Percentiles rank a stretch among this genome's conserved stretches.
phyloP scores from a whole-genome alignment of 2,329 filamentous ascomycete species.

The Aspergillus tamarii region DNA sequence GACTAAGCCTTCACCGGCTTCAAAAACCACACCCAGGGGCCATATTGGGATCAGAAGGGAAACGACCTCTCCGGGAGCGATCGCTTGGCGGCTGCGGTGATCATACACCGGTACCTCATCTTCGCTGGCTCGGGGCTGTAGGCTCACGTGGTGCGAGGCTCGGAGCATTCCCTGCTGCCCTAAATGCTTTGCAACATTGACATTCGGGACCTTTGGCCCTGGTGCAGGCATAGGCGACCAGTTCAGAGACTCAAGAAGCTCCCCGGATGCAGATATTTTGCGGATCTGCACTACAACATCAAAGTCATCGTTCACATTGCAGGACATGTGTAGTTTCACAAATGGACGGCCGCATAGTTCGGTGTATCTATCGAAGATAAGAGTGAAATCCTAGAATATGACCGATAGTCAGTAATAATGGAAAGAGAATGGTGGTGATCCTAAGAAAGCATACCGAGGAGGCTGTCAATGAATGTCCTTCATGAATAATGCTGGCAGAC shows the following conservation, averaged over 20 bases:
- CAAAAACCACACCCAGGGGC: slow-evolving; percentile 29
- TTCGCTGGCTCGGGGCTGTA: background rate
- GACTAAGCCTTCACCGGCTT: slow-evolving; percentile 25
- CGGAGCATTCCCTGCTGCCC: slow-evolving; percentile 28
- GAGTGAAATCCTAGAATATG: too few species aligned
- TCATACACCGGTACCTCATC: slow-evolving; percentile 1
- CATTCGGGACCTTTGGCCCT: slow-evolving; percentile 16
- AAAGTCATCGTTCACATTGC: slow-evolving; percentile 18
- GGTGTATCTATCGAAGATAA: background rate
- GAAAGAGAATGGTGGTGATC: too few species aligned
- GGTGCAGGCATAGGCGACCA: slow-evolving; percentile 17
- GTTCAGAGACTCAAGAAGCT: slow-evolving; percentile 22
- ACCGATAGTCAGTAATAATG: too few species aligned
- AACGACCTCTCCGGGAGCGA: slow-evolving; percentile 17
- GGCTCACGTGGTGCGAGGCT: slow-evolving; percentile 17
- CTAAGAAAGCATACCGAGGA: background rate
- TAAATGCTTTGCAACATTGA: slow-evolving; percentile 22
- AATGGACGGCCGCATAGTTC: slow-evolving; percentile 9
- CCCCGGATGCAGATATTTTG: slow-evolving; percentile 19
- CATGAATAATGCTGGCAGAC: background rate
- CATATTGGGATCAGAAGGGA: slow-evolving; percentile 24
- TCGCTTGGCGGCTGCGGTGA: slow-evolving; percentile 2
- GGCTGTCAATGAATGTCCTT: background rate
- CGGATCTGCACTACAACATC: slow-evolving; percentile 28
- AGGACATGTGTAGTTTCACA: slow-evolving; percentile 20